These are phyloP conservation scores for Lentinula raphanica DNA, from an alignment of 768 basidiomycete genomes.

Conservation along the genomic window DNA sequence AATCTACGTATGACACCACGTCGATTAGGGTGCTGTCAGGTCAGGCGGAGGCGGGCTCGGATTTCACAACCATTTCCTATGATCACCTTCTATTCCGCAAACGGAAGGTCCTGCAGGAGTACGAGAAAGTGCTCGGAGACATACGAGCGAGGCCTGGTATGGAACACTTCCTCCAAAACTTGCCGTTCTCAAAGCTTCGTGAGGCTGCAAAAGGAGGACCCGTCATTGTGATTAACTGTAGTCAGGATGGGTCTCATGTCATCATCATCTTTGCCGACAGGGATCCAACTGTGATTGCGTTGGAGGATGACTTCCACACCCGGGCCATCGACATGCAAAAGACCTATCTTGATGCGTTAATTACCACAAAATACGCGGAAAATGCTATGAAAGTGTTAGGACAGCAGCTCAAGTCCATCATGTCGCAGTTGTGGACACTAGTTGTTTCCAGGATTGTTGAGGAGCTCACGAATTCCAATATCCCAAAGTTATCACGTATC, in stretches of 20 bases:
- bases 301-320: too few species aligned
- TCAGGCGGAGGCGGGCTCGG: too few species aligned
- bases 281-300: not conserved
- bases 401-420: too few species aligned
- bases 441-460: slow-evolving; percentile 20
- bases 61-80: too few species aligned
- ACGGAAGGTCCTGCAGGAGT: slow-evolving; percentile 13
- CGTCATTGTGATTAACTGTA: not conserved
- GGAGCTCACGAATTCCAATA: slow-evolving; percentile 10
- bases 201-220: slow-evolving; percentile 12
- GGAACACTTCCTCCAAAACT: slow-evolving; percentile 15
- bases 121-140: slow-evolving; percentile 15
- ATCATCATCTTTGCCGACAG: not conserved
- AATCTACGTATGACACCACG: too few species aligned
- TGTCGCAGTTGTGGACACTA: slow-evolving; percentile 13
- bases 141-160: slow-evolving; percentile 20
- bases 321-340: not conserved
- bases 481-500: not conserved
- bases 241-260: slow-evolving; percentile 15
- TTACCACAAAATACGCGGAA: not conserved
- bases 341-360: slow-evolving; percentile 7
- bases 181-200: slow-evolving; percentile 16
- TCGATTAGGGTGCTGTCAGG: too few species aligned
- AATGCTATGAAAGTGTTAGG: too few species aligned
- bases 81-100: too few species aligned